Percentiles rank a stretch among this genome's conserved stretches.
Evolutionary conservation across 2,329 filamentous ascomycete species (phyloP).

Genomic region (Pseudocercospora eumusae): DNA sequence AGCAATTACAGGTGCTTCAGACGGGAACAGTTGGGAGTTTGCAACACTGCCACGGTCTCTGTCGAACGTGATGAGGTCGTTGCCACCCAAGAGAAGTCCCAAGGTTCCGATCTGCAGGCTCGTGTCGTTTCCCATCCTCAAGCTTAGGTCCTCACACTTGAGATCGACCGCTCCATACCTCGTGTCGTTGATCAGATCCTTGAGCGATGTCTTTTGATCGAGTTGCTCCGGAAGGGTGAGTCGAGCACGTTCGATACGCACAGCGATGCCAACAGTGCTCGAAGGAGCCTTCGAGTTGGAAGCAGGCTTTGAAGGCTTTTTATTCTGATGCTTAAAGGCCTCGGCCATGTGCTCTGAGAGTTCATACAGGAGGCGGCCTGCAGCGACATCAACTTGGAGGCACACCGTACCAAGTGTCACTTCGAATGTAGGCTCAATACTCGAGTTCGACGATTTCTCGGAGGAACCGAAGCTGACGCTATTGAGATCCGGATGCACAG

Average conservation of each 20-base stretch:
- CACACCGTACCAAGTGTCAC: constrained; percentile 24
- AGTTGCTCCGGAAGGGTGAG: constrained; percentile 9
- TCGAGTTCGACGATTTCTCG: background rate
- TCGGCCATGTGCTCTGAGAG: constrained; percentile 9
- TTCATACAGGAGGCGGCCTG: constrained; percentile 26
- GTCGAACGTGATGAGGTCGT: constrained; percentile 31
- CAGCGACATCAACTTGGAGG: constrained; percentile 28
- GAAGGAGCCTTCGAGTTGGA: background rate
- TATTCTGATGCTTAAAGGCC: background rate
- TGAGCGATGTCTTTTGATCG: background rate
- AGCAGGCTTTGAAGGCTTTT: background rate
- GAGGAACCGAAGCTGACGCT: constrained; percentile 10
- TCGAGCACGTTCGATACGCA: constrained; percentile 14
- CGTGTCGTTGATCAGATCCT: background rate
- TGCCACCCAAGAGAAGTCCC: constrained; percentile 29
- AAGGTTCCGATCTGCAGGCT: constrained; percentile 24
- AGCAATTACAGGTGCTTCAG: constrained; percentile 30
- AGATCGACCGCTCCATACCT: constrained; percentile 16
- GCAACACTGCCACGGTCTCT: constrained; percentile 16
- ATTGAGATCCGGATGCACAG: constrained; percentile 14
- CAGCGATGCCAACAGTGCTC: background rate
- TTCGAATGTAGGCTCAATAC: constrained; percentile 5
- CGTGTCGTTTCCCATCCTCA: background rate
- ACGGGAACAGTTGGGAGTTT: constrained; percentile 23
- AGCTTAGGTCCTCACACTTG: constrained; percentile 12